A percentile compares a stretch with the other conserved stretches of the same genome.
These are phyloP conservation scores for Arthrinium puccinioides DNA, from an alignment of 2,329 filamentous ascomycete species.

Conservation along the genomic window DNA sequence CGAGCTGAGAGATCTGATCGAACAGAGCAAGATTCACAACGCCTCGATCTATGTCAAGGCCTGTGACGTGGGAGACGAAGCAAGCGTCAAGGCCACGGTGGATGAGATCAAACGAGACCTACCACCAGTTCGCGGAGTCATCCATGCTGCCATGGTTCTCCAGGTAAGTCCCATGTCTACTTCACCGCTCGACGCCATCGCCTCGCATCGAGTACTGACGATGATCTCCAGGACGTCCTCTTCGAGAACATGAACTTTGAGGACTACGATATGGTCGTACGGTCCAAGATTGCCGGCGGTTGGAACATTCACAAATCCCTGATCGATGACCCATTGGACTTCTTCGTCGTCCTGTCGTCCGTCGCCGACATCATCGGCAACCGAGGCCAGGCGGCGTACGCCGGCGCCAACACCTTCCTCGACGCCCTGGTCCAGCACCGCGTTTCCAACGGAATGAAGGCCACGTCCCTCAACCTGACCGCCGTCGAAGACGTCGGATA, in stretches of 20 bases:
- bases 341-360: conserved; percentile 44
- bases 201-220: not conserved
- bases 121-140: conserved; percentile 21
- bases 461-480: conserved; percentile 43
- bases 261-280: conserved; percentile 38
- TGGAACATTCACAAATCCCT: conserved; percentile 46
- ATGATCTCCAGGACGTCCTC: conserved; percentile 30
- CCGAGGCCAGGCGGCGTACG: conserved; percentile 44
- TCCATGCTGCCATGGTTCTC: conserved; percentile 21
- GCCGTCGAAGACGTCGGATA: conserved; percentile 42
- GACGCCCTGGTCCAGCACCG: conserved; percentile 33
- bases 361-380: conserved; percentile 42
- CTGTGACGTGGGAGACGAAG: conserved; percentile 19
- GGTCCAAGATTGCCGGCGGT: conserved; percentile 43
- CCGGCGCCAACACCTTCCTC: conserved; percentile 39
- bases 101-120: conserved; percentile 13
- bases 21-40: conserved; percentile 23
- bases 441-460: conserved; percentile 28
- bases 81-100: conserved; percentile 12
- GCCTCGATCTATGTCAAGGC: conserved; percentile 16
- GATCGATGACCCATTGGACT: conserved; percentile 31
- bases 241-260: conserved; percentile 45
- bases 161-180: conserved; percentile 26
- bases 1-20: conserved; percentile 30
- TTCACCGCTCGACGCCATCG: conserved; percentile 3